Evolutionary conservation across 768 basidiomycete species (phyloP), one percentile per base, ranked within the genome.

Genomic region (Collybia mongolica): DNA sequence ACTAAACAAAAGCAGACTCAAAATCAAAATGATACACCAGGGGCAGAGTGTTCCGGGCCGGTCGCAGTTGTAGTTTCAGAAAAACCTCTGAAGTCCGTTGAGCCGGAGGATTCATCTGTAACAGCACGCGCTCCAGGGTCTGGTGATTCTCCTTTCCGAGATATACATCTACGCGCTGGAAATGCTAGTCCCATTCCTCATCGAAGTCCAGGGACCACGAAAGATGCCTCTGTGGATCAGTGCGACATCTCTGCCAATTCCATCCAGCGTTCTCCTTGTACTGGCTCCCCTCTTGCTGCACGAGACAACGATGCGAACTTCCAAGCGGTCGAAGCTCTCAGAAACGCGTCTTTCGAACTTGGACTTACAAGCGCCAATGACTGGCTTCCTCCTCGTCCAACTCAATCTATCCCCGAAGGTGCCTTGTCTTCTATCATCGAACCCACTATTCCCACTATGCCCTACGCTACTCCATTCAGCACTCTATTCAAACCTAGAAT

Each of bases 91-190:
- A 26, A 22, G 32, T 19, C 22, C 9, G 28, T 11, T 22, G 49
- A 43, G 26, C 24, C 24, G 15, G 23, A 43, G 28, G 23, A 36
- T 11, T 7, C 18, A 23, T 32, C 22, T 20, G 44, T 48, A 14
- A 39, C 47, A 11, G 17, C 44, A 20, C 22, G 22, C 23, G 41
- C 40, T 20, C 5, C 39, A 6, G 37, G 40, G 32, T 46, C 49
- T 41, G 54, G 50, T 6, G 45, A 51, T 39, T 49, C 48, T 9
- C 52, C 49, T 39, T 54, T 52, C 39, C 56, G 44, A 26, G 54
- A 57, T 28, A 49, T 48, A 23, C 51, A 51, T 43, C 44, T 32
- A 38, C 44, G 32, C 46, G 48, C 44, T 15, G 41, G 36, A 36
- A 57, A 57, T 35, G 8, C 50, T 9, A 37, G 39, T n/a, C 28